Base-by-base conservation (phyloP, 1,139 yeast species). In the Sugiyamaella xylanicola region DNA sequence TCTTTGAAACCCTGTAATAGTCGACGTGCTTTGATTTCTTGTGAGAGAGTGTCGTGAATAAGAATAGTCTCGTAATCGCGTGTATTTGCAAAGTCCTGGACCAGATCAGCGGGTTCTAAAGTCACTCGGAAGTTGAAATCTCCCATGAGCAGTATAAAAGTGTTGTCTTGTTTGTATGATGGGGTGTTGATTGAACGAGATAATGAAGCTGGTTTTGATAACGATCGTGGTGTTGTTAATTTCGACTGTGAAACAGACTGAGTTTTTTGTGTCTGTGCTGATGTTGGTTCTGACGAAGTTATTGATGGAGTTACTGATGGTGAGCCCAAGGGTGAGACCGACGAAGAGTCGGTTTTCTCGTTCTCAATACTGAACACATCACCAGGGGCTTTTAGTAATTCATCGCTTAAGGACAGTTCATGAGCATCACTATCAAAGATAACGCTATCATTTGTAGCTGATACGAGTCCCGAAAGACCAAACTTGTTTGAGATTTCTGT, bases 61-160 rank as follows among this genome's bases (percentile, higher is more conserved):
- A 84, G 68, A 51, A 88, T 68, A 13, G 79, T 77, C 11, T 68
- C 70, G 63, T 72, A 83, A 43, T 83, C 76, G 16, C 74, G 67
- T 29, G 71, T 71, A 7, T 74, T 72, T 15, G 83, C 72, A 61
- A 80, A 70, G 3, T 74, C 72, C 29, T 76, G 72, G 1, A 80
- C 78, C 44, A 65, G 57, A 72, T 82, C 66, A 68, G 69, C 53
- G 72, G 65, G 69, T 35, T 80, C 72, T 58, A 81, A 74, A 25
- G 76, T 74, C 20, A 85, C 74, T 58, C 96, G 74, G 69, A 84
- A 89, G 68, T 89, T 89, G 61, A 88, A 74, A 66, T 89, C 96
- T 2, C 96, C 96, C 52, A 84, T 73, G 72, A 87, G 77, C 42
- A 86, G 72, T 0, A 84, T 77, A 45, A 59, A 35, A 17, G 48